Conservation (phyloP, 371 early-diverging fungal species). For the Mucor plumbeus region DNA sequence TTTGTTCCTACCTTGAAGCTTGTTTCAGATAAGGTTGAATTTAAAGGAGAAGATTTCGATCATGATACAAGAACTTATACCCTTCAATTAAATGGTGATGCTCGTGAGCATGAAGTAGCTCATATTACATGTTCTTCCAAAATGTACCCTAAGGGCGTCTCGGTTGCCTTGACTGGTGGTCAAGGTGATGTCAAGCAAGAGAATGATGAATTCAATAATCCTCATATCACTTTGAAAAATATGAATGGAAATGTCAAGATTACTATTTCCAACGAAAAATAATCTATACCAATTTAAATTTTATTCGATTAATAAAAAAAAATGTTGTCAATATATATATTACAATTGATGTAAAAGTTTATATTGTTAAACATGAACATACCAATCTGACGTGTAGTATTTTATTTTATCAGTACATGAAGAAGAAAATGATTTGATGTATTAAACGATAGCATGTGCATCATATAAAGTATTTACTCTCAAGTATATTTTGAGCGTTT, state of each 20-base stretch:
- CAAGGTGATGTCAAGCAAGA: slow-evolving; percentile 11
- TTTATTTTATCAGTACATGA: no score
- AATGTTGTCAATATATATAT: no score
- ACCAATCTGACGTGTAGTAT: no score
- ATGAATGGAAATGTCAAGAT: slow-evolving; percentile 12
- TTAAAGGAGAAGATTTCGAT: slow-evolving; percentile 37
- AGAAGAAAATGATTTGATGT: no score
- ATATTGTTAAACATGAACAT: no score
- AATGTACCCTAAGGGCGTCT: slow-evolving; percentile 48
- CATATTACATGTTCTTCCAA: slow-evolving; percentile 17
- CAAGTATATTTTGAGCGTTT: no score
- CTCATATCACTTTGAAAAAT: neutral
- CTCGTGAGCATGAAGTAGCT: slow-evolving; percentile 12
- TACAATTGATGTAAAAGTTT: no score
- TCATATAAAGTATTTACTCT: no score
- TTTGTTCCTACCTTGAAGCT: slow-evolving; percentile 32
- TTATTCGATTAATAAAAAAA: no score
- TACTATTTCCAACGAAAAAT: slow-evolving; percentile 5
- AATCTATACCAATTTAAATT: neutral
- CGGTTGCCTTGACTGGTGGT: slow-evolving; percentile 27
- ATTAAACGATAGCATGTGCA: no score
- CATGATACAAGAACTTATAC: slow-evolving; percentile 34
- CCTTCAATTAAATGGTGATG: slow-evolving; percentile 22
- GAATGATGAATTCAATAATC: slow-evolving; percentile 5
- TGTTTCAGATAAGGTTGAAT: slow-evolving; percentile 11